A percentile compares a stretch with the other conserved stretches of the same genome.
Conservation (phyloP, 495 filamentous ascomycete species). For the Amorphotheca resinae region DNA sequence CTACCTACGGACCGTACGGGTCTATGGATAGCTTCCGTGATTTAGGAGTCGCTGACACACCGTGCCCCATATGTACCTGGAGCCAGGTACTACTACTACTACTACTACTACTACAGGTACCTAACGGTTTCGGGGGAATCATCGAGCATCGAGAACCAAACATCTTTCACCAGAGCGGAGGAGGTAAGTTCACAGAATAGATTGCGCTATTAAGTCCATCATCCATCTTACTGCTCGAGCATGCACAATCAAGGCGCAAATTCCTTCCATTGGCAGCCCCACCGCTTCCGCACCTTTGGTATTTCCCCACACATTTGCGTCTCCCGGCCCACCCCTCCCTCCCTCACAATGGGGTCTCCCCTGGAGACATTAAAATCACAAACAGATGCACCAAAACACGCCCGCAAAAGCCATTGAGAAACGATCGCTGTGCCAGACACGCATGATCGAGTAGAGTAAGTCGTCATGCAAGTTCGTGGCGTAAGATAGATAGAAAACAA, state of each 20-base stretch:
- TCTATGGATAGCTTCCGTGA: too few relatives aligned
- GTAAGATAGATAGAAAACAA: conserved; percentile 22
- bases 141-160: too few relatives aligned
- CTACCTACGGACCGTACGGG: too few relatives aligned
- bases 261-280: conserved; percentile 4
- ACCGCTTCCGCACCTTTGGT: neutral
- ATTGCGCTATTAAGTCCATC: conserved; percentile 4
- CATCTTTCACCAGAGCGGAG: too few relatives aligned
- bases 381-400: conserved; percentile 15
- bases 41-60: too few relatives aligned
- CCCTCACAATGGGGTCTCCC: conserved; percentile 12
- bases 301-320: conserved; percentile 4
- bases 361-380: conserved; percentile 18
- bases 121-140: too few relatives aligned
- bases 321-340: conserved; percentile 6
- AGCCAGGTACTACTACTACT: too few relatives aligned
- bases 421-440: conserved; percentile 40
- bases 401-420: conserved; percentile 20
- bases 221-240: neutral
- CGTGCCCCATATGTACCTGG: too few relatives aligned
- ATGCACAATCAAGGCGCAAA: conserved; percentile 4
- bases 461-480: conserved; percentile 42
- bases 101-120: too few relatives aligned
- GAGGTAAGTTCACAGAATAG: conserved; percentile 7
- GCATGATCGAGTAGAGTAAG: conserved; percentile 34